Evolutionary conservation across 257 asterid genomes (phyloP), one percentile per base, ranked within the genome.

Genomic region (Cynanchum wilfordii): DNA sequence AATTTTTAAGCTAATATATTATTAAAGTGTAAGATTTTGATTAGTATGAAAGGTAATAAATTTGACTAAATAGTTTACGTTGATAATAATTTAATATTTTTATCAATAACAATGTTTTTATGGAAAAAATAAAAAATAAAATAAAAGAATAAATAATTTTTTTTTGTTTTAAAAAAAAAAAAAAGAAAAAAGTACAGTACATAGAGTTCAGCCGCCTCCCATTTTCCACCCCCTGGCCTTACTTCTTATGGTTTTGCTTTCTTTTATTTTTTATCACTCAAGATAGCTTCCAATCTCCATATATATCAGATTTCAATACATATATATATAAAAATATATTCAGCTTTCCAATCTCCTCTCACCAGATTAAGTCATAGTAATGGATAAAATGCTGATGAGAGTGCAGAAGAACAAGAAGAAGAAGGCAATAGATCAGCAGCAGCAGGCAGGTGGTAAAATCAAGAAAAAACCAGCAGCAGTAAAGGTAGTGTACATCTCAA

Each of bases 401-500:
- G 68, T 55, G 1, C 82, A 72, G 58, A 82, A 76, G 4, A 87
- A 74, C 73, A 42, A 42, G 45, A 40, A 40, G 47, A 42, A 42
- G 47, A 42, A 42, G 8, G 10, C 10, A 10, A 8, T 66, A 27
- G 63, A 59, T 59, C 84, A 85, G 52, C 78, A 73, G 7, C 72
- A 85, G 52, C 76, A 73, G 7, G 72, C 73, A 29, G n/a, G 4
- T 47, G 7, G 4, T 47, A 81, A 84, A 66, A 73, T 29, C 72
- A 83, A 72, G 79, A 80, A 71, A 56, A 86, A 70, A 30, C 84
- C 89, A 30, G 33, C 33, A 30, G 38, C 5, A 16, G 87, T 91
- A 15, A 91, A 89, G 27, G 90, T 91, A 15, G 96, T 89, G 22
- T 89, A 91, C 86, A 91, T 89, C 59, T 79, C 92, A 29, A 89